These are phyloP conservation scores for Torulaspora maleeae DNA, from an alignment of 805 yeast species.

Conservation along the genomic window DNA sequence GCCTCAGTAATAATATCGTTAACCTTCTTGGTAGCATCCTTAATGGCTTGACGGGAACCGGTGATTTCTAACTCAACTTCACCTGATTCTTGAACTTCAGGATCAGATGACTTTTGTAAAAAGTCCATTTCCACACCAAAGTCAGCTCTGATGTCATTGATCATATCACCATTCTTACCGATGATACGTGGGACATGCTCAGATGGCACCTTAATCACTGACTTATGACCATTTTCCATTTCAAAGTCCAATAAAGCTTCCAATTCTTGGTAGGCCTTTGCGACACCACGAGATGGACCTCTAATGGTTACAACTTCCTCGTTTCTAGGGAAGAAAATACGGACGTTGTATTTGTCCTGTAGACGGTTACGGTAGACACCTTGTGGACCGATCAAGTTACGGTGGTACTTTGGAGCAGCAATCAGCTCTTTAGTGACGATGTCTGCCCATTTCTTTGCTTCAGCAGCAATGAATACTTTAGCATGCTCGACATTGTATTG, in stretches of 20 bases:
- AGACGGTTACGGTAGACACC: conserved; percentile 79
- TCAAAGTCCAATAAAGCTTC: conserved; percentile 80
- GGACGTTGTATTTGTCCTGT: conserved; percentile 81
- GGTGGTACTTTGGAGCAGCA: conserved; percentile 74
- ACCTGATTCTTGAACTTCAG: conserved; percentile 44
- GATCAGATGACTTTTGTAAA: conserved; percentile 38
- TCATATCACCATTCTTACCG: conserved; percentile 82
- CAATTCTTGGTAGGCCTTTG: conserved; percentile 77
- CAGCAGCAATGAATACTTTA: conserved; percentile 49
- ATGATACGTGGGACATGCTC: conserved; percentile 79
- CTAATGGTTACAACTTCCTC: conserved; percentile 62
- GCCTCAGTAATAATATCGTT: conserved; percentile 58
- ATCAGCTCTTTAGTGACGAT: conserved; percentile 60
- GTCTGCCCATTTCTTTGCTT: conserved; percentile 77
- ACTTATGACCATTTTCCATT: conserved; percentile 72
- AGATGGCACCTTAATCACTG: conserved; percentile 60
- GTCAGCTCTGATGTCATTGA: conserved; percentile 70
- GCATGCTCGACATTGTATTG: conserved; percentile 75
- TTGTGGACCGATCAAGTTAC: conserved; percentile 75
- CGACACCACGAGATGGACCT: conserved; percentile 89
- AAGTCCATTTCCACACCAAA: conserved; percentile 50
- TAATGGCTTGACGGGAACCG: conserved; percentile 74
- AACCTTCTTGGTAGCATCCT: conserved; percentile 63
- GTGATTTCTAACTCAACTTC: conserved; percentile 61
- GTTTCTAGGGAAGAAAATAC: conserved; percentile 67